A percentile compares a stretch with the other conserved stretches of the same genome.
Conservation (phyloP, 495 filamentous ascomycete genomes). For the Penicillium diatomitis region DNA sequence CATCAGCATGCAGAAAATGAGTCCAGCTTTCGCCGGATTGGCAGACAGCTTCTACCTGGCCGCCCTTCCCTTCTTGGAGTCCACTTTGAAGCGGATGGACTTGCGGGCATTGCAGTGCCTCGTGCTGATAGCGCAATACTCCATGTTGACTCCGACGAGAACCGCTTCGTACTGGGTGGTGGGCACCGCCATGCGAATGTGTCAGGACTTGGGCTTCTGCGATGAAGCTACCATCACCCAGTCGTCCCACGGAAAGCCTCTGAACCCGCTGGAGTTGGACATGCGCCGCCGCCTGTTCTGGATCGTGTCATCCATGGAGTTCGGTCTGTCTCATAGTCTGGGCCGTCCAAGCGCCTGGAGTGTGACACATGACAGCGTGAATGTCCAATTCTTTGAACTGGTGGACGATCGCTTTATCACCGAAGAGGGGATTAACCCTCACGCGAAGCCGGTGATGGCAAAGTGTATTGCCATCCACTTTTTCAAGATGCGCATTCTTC, state of each 20-base stretch:
- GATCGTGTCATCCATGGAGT: slow-evolving; percentile 78
- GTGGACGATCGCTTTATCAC: slow-evolving; percentile 76
- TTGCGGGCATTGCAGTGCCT: slow-evolving; percentile 85
- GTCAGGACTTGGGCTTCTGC: slow-evolving; percentile 73
- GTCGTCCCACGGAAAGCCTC: slow-evolving; percentile 33
- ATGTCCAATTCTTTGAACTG: slow-evolving; percentile 72
- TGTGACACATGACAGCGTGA: slow-evolving; percentile 65
- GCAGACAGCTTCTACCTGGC: slow-evolving; percentile 89
- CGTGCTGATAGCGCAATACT: slow-evolving; percentile 81
- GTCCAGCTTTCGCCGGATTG: slow-evolving; percentile 68
- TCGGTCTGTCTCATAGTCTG: slow-evolving; percentile 74
- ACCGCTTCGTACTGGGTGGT: slow-evolving; percentile 88
- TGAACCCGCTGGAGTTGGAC: slow-evolving; percentile 67
- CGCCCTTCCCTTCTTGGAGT: slow-evolving; percentile 71
- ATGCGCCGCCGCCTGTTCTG: slow-evolving; percentile 82
- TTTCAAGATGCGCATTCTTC: slow-evolving; percentile 80
- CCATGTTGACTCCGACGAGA: slow-evolving; percentile 77
- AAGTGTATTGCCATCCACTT: slow-evolving; percentile 88
- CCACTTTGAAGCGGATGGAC: slow-evolving; percentile 69
- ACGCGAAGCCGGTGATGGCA: slow-evolving; percentile 53
- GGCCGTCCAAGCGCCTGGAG: slow-evolving; percentile 78
- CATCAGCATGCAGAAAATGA: slow-evolving; percentile 84
- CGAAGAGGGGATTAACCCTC: slow-evolving; percentile 60
- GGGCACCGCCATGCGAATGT: slow-evolving; percentile 73
- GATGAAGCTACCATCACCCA: slow-evolving; percentile 75